Conservation (phyloP, 192 early-diverging fungal genomes). For the Coemansia sp. region DNA sequence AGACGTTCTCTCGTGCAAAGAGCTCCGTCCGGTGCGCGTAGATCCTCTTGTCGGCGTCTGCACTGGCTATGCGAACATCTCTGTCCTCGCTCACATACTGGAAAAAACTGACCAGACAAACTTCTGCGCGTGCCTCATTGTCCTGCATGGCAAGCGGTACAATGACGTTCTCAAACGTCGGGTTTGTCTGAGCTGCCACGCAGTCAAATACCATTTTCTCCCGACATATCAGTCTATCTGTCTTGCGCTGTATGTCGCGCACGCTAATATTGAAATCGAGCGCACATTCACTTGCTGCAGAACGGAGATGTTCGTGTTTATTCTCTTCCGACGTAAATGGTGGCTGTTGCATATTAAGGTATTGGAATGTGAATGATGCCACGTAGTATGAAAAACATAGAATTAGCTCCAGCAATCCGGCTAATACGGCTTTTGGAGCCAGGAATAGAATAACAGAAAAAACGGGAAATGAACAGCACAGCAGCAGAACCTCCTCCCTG, state of each 20-base stretch:
- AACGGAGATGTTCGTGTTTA: neutral
- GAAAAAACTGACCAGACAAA: constrained; percentile 2
- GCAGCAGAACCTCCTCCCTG: too few relatives aligned
- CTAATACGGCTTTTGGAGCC: too few relatives aligned
- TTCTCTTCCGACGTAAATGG: neutral
- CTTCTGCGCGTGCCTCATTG: constrained; percentile 16
- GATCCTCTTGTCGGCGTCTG: constrained; percentile 48
- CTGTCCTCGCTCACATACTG: constrained; percentile 43
- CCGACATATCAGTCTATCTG: neutral
- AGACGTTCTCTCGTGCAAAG: constrained; percentile 60
- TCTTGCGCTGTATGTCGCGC: neutral
- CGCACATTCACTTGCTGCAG: neutral
- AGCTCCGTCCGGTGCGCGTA: constrained; percentile 49
- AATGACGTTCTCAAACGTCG: constrained; percentile 33
- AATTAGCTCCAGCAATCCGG: too few relatives aligned
- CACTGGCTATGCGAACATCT: constrained; percentile 60
- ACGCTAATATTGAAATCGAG: neutral
- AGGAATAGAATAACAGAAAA: too few relatives aligned
- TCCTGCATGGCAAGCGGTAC: constrained; percentile 23
- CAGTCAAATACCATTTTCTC: constrained; percentile 5
- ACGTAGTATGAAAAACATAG: too few relatives aligned
- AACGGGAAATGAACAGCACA: too few relatives aligned
- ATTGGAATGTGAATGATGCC: too few relatives aligned
- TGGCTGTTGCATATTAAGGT: too few relatives aligned
- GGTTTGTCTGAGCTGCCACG: constrained; percentile 22